Evolutionary conservation across 2,329 filamentous ascomycete species (phyloP).

Genomic region (Colletotrichum cuscutae): DNA sequence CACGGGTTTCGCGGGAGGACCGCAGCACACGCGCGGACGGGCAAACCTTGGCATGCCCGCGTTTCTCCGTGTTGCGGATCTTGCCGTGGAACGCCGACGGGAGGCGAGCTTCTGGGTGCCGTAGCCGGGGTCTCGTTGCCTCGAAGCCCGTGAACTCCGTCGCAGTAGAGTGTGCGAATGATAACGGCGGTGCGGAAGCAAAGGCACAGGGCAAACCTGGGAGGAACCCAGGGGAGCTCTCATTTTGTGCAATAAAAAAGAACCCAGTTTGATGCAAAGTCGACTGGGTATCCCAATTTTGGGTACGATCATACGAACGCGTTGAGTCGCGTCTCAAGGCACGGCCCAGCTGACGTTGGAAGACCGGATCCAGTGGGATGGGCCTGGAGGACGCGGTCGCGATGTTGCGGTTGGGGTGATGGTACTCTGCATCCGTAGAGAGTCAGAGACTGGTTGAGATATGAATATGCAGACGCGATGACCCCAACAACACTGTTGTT

Average conservation of each 20-base stretch:
- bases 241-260: neutral
- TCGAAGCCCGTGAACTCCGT: constrained; percentile 4
- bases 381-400: neutral
- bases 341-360: neutral
- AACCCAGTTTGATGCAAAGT: neutral
- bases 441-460: neutral
- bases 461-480: neutral
- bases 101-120: neutral
- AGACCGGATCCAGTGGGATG: neutral
- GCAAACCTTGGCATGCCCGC: constrained; percentile 14
- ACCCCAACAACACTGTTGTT: neutral
- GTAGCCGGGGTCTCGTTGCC: constrained; percentile 18
- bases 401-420: neutral
- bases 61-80: constrained; percentile 24
- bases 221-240: neutral
- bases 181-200: constrained; percentile 10
- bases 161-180: neutral
- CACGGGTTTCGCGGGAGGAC: constrained; percentile 13
- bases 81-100: constrained; percentile 14
- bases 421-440: too few species aligned
- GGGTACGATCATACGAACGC: neutral
- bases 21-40: constrained; percentile 9
- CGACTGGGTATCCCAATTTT: neutral
- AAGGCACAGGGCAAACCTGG: neutral
- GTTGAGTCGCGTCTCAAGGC: neutral